These are phyloP conservation scores for Lentinula sp. DNA, from an alignment of 768 basidiomycete species.

Conservation along the genomic window DNA sequence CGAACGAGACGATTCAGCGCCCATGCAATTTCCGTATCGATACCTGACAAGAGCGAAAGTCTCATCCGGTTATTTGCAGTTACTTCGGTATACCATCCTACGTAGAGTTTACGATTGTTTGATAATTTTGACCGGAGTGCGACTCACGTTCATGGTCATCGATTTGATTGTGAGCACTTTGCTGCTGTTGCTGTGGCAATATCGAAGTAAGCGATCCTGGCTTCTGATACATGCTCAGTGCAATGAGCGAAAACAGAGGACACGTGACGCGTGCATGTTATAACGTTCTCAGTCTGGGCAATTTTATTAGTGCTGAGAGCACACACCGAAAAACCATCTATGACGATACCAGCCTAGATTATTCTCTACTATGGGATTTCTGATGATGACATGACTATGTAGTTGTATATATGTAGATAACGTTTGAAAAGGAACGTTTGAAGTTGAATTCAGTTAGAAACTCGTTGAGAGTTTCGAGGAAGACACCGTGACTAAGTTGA, in stretches of 20 bases:
- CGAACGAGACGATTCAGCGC: conserved; percentile 83
- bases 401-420: not conserved
- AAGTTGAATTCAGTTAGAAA: conserved; percentile 3
- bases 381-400: not conserved
- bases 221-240: not conserved
- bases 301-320: no score
- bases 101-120: conserved; percentile 8
- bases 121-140: conserved; percentile 3
- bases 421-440: not conserved
- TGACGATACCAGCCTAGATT: no score
- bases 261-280: not conserved
- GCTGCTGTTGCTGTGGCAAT: conserved; percentile 10
- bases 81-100: conserved; percentile 85
- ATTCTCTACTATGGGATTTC: no score
- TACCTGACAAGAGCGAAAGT: conserved; percentile 81
- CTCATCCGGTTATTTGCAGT: conserved; percentile 81
- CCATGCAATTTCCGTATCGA: conserved; percentile 81
- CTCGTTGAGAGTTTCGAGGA: not conserved
- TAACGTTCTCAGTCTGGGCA: no score
- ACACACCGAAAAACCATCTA: no score
- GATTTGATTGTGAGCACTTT: conserved; percentile 38
- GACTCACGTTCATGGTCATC: conserved; percentile 76
- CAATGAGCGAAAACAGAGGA: not conserved
- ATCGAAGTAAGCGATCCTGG: not conserved
- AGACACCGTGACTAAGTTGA: not conserved